Evolutionary conservation across 441 rosid genomes (phyloP).

Genomic region (Lepidium campestre): DNA sequence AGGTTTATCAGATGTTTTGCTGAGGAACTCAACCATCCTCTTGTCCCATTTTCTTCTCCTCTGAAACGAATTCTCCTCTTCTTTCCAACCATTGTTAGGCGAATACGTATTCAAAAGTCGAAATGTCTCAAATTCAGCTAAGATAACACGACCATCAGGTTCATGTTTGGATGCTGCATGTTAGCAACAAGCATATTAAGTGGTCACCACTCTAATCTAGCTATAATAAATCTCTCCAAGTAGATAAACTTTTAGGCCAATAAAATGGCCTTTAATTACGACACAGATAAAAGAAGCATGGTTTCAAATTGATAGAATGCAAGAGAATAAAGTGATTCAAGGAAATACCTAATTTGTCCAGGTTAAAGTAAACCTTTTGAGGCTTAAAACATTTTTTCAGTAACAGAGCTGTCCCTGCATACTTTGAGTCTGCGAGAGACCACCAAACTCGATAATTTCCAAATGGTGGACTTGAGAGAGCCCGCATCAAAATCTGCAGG

Average conservation of each 20-base stretch:
- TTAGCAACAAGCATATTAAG: not conserved
- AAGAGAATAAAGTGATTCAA: not conserved
- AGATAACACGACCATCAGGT: conserved; percentile 90
- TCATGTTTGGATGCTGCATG: conserved; percentile 78
- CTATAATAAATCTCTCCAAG: not conserved
- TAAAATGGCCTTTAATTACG: not conserved
- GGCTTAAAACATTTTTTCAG: conserved; percentile 78
- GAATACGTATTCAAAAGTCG: conserved; percentile 75
- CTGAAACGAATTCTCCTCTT: conserved; percentile 83
- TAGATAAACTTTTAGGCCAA: not conserved
- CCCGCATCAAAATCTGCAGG: conserved; percentile 68
- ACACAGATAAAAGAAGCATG: not conserved
- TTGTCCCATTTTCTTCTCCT: conserved; percentile 98
- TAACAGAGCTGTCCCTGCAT: conserved; percentile 94
- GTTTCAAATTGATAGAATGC: not conserved
- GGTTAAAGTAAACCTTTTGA: conserved; percentile 60
- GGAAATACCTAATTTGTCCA: conserved; percentile 63
- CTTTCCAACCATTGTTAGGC: conserved; percentile 99
- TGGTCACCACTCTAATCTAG: not conserved
- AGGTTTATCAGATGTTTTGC: conserved; percentile 70
- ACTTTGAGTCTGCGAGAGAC: conserved; percentile 93
- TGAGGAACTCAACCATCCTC: conserved; percentile 70
- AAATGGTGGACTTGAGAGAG: conserved; percentile 78
- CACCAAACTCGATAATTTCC: conserved; percentile 80
- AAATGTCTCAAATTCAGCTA: conserved; percentile 82